These are phyloP conservation scores for Botryotinia globosa DNA, from an alignment of 2,329 filamentous ascomycete genomes.

Conservation along the genomic window DNA sequence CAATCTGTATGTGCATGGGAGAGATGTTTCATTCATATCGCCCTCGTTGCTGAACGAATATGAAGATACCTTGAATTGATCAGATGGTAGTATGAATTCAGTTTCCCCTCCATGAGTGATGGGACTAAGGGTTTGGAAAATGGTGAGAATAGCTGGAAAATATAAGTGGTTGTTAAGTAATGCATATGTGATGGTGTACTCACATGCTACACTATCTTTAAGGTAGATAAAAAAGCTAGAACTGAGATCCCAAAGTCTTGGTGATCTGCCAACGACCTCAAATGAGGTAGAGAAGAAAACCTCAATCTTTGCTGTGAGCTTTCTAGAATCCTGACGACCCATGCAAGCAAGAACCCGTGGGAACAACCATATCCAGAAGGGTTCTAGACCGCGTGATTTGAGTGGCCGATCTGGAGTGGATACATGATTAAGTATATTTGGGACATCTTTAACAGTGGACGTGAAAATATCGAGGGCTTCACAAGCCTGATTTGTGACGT, in stretches of 20 bases:
- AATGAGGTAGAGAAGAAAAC: conserved; percentile 51
- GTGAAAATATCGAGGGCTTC: conserved; percentile 77
- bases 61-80: conserved; percentile 24
- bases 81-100: conserved; percentile 29
- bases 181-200: conserved; percentile 18
- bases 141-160: conserved; percentile 28
- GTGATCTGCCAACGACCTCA: conserved; percentile 44
- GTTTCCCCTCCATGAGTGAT: conserved; percentile 21
- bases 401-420: conserved; percentile 45
- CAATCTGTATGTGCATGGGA: conserved; percentile 33
- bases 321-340: conserved; percentile 49
- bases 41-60: conserved; percentile 20
- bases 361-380: conserved; percentile 64
- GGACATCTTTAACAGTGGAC: conserved; percentile 72
- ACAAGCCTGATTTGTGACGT: conserved; percentile 57
- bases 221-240: conserved; percentile 49
- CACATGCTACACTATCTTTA: conserved; percentile 40
- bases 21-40: not conserved
- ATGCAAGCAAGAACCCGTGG: conserved; percentile 57
- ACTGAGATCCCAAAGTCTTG: conserved; percentile 49
- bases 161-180: conserved; percentile 21
- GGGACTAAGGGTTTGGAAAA: conserved; percentile 28
- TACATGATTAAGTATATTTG: conserved; percentile 58
- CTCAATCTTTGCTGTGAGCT: conserved; percentile 51
- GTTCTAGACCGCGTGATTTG: conserved; percentile 52